A percentile compares a stretch with the other conserved stretches of the same genome.
Evolutionary conservation across 2,329 filamentous ascomycete species (phyloP).

Genomic region (Pyrenophora teres): DNA sequence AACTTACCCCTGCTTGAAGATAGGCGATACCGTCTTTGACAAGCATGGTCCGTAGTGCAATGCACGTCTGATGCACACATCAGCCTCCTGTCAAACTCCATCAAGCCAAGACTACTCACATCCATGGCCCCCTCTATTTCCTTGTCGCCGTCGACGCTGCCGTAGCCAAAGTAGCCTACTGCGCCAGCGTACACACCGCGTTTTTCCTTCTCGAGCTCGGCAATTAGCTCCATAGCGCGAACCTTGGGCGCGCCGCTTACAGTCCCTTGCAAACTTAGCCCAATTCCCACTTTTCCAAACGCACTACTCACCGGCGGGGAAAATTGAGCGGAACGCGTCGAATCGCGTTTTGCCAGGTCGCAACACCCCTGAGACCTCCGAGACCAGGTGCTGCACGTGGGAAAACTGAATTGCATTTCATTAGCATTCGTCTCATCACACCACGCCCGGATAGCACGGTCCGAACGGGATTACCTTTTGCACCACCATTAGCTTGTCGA

Average conservation of each 20-base stretch:
- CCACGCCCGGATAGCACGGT: constrained; percentile 6
- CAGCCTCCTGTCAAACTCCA: constrained; percentile 27
- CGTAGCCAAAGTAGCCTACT: constrained; percentile 95
- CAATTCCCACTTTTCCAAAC: constrained; percentile 12
- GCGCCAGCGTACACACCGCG: constrained; percentile 93
- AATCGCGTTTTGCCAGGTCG: constrained; percentile 84
- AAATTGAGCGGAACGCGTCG: constrained; percentile 94
- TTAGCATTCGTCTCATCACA: constrained; percentile 7
- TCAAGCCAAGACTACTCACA: constrained; percentile 34
- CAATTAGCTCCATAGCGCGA: constrained; percentile 94
- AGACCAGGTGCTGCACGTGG: constrained; percentile 96
- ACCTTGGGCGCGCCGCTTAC: constrained; percentile 96
- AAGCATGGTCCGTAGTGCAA: constrained; percentile 87
- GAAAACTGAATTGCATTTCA: constrained; percentile 65
- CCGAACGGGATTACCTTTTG: constrained; percentile 40
- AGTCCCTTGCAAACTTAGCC: constrained; percentile 56
- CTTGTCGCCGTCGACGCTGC: constrained; percentile 65
- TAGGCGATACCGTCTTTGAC: constrained; percentile 90
- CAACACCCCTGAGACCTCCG: constrained; percentile 90
- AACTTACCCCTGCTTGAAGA: constrained; percentile 83
- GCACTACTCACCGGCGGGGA: constrained; percentile 72
- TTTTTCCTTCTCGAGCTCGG: constrained; percentile 91
- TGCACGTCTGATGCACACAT: constrained; percentile 56
- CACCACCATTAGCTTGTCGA: constrained; percentile 86
- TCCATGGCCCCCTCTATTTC: constrained; percentile 86